Evolutionary conservation across 768 basidiomycete species (phyloP).

Genomic region (Pisolithus orientalis): DNA sequence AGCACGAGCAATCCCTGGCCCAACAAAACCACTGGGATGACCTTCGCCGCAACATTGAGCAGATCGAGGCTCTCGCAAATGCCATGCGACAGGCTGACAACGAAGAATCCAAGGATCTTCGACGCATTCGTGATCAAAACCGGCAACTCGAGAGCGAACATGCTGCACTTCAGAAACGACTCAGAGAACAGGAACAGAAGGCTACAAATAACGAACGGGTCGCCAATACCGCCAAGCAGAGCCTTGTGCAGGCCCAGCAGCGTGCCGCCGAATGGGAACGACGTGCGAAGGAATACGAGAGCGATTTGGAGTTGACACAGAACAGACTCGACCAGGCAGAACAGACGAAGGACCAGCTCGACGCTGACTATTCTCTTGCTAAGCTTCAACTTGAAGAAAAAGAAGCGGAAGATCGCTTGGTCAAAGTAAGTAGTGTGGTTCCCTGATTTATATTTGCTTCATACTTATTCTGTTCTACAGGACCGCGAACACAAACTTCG

Average conservation of each 20-base stretch:
- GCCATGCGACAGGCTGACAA: slow-evolving; percentile 59
- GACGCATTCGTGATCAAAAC: slow-evolving; percentile 53
- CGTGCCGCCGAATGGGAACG: slow-evolving; percentile 79
- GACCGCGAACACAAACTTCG: slow-evolving; percentile 65
- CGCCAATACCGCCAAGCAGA: slow-evolving; percentile 52
- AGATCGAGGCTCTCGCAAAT: slow-evolving; percentile 61
- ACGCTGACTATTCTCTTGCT: slow-evolving; percentile 61
- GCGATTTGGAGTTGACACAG: slow-evolving; percentile 51
- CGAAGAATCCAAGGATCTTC: slow-evolving; percentile 68
- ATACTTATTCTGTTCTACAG: slow-evolving; percentile 30
- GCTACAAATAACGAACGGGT: slow-evolving; percentile 55
- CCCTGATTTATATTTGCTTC: neutral
- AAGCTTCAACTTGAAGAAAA: slow-evolving; percentile 72
- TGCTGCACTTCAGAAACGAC: slow-evolving; percentile 58
- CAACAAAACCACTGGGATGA: slow-evolving; percentile 81
- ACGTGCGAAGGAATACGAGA: slow-evolving; percentile 65
- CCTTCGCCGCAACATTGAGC: slow-evolving; percentile 60
- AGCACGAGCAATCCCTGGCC: slow-evolving; percentile 50
- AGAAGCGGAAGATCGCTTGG: slow-evolving; percentile 62
- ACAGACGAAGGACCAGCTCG: slow-evolving; percentile 56
- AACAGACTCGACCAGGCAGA: slow-evolving; percentile 64
- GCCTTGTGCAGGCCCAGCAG: slow-evolving; percentile 65
- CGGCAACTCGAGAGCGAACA: slow-evolving; percentile 63
- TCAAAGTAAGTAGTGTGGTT: slow-evolving; percentile 42
- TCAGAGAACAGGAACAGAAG: slow-evolving; percentile 66